Conservation (phyloP, 208 protist genomes). For the Entamoeba histolytica region DNA sequence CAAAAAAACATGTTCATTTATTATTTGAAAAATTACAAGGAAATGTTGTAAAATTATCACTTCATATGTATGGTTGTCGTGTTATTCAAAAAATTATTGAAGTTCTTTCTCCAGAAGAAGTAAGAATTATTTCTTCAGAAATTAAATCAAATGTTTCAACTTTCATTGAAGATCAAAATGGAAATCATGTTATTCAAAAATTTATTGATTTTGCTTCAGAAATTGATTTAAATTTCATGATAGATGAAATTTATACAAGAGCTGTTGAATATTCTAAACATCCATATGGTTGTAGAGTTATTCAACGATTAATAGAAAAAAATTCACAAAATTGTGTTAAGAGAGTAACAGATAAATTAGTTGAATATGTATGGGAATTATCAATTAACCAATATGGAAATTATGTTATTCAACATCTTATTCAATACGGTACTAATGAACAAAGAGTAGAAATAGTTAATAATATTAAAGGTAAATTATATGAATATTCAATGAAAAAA, state of each 20-base stretch:
- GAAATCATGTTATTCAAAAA: conserved; percentile 96
- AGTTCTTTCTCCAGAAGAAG: background rate
- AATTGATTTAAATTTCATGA: conserved; percentile 67
- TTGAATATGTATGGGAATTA: background rate
- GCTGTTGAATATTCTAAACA: conserved; percentile 62
- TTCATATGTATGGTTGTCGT: conserved; percentile 83
- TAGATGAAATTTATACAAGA: conserved; percentile 60
- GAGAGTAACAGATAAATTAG: background rate
- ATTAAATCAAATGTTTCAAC: conserved; percentile 69
- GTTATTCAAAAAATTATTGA: conserved; percentile 71
- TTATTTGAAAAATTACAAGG: conserved; percentile 53
- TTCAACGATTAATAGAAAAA: conserved; percentile 87
- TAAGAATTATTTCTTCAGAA: conserved; percentile 48
- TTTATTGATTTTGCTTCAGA: conserved; percentile 78
- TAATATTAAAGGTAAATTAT: background rate
- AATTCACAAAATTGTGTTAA: conserved; percentile 51
- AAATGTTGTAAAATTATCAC: conserved; percentile 65
- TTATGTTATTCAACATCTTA: conserved; percentile 13
- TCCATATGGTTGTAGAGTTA: conserved; percentile 90
- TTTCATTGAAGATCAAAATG: conserved; percentile 93
- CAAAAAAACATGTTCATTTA: background rate
- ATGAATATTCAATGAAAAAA: background rate
- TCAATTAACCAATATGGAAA: conserved; percentile 13
- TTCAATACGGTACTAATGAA: background rate
- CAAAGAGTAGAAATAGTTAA: background rate